Percentiles rank a stretch among this genome's conserved stretches.
Evolutionary conservation across 371 early-diverging fungal genomes (phyloP).

Genomic region (Haplosporangium sp.): DNA sequence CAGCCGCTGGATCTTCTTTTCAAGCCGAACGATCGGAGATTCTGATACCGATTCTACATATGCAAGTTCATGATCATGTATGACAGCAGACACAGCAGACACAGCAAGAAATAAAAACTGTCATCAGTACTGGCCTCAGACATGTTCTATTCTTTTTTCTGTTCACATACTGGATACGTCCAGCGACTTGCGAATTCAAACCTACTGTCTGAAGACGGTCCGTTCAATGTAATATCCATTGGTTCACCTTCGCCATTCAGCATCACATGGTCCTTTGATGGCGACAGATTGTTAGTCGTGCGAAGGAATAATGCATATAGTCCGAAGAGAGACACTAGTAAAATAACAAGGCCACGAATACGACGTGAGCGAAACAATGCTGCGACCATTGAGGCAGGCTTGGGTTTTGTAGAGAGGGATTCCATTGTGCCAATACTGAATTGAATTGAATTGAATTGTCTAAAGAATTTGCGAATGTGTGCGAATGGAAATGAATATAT

Average conservation of each 20-base stretch:
- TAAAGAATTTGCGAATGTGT: no score
- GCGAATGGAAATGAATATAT: no score
- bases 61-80: no score
- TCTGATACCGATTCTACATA: slow-evolving; percentile 1
- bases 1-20: slow-evolving; percentile 32
- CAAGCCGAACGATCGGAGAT: slow-evolving; percentile 10
- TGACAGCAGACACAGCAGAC: no score
- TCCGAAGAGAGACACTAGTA: slow-evolving; percentile 14
- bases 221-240: slow-evolving; percentile 26
- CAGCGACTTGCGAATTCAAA: not conserved
- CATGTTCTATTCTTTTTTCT: no score
- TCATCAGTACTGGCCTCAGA: no score
- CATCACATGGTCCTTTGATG: slow-evolving; percentile 3
- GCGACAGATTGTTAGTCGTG: slow-evolving; percentile 9
- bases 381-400: slow-evolving; percentile 13
- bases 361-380: slow-evolving; percentile 40
- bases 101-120: no score
- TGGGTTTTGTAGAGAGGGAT: slow-evolving; percentile 34
- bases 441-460: no score
- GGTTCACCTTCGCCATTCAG: slow-evolving; percentile 43
- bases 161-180: no score
- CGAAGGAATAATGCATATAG: slow-evolving; percentile 31
- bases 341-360: slow-evolving; percentile 27
- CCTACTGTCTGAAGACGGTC: not conserved
- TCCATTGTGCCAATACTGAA: no score